These are phyloP conservation scores for Phyllosticta capitalensis DNA, from an alignment of 2,329 filamentous ascomycete genomes.

Conservation along the genomic window DNA sequence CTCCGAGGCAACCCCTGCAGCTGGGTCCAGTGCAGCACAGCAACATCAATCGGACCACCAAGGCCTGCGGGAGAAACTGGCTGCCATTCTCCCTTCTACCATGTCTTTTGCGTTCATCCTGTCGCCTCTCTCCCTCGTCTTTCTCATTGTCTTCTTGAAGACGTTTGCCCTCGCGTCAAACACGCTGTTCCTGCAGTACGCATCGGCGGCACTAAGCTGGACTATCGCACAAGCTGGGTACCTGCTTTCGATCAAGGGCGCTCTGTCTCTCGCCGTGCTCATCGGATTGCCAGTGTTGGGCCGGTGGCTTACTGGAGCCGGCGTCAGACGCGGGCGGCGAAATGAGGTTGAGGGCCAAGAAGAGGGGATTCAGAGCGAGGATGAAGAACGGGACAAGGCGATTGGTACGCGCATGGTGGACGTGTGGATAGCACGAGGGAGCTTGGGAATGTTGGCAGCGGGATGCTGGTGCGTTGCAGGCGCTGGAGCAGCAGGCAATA, in stretches of 20 bases:
- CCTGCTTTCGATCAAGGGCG: slow-evolving; percentile 4
- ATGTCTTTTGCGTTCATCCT: neutral
- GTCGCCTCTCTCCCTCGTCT: neutral
- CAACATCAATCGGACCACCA: neutral
- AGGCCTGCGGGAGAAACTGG: neutral
- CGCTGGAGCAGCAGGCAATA: neutral
- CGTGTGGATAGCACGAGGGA: neutral
- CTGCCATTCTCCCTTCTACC: neutral
- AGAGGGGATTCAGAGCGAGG: neutral
- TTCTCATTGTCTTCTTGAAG: slow-evolving; percentile 6
- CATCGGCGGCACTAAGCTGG: neutral
- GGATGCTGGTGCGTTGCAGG: neutral
- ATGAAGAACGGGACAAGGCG: neutral
- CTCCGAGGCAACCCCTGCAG: neutral
- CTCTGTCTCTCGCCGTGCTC: slow-evolving; percentile 1
- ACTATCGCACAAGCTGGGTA: slow-evolving; percentile 2
- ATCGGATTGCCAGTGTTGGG: neutral
- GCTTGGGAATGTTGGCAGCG: neutral
- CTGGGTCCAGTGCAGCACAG: neutral
- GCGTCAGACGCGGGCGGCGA: neutral
- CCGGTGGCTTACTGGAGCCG: neutral
- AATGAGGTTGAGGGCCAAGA: neutral
- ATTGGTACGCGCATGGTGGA: neutral
- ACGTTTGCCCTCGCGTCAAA: slow-evolving; percentile 7
- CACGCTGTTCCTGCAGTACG: slow-evolving; percentile 4